Conservation (phyloP, 495 filamentous ascomycete species). For the Pseudoneurospora amorphoporcata region DNA sequence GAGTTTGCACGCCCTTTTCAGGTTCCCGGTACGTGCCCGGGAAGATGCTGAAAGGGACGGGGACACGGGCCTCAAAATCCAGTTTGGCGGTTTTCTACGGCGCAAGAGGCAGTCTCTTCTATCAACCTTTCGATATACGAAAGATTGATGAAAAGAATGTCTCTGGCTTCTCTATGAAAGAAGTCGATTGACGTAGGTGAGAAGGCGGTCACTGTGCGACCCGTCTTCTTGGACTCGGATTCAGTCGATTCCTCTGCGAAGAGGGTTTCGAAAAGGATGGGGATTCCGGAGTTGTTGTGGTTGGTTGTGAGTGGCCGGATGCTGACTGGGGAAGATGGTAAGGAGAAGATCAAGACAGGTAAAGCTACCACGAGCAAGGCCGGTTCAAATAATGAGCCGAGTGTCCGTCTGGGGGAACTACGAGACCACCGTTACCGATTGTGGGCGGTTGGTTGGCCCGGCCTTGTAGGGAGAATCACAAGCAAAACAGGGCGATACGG, state of each 20-base stretch:
- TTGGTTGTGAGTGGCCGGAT: slow-evolving; percentile 19
- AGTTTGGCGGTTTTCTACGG: slow-evolving; percentile 77
- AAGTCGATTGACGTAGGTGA: slow-evolving; percentile 33
- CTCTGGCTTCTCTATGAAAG: slow-evolving; percentile 57
- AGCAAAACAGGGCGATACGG: neutral
- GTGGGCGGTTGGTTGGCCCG: neutral
- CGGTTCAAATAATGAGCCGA: slow-evolving; percentile 25
- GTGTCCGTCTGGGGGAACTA: slow-evolving; percentile 1
- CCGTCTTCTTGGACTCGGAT: slow-evolving; percentile 26
- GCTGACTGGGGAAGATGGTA: slow-evolving; percentile 8
- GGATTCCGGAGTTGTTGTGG: slow-evolving; percentile 12
- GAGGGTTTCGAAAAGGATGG: slow-evolving; percentile 6
- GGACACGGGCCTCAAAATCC: slow-evolving; percentile 99
- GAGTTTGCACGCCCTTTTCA: slow-evolving; percentile 67
- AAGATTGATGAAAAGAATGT: slow-evolving; percentile 90
- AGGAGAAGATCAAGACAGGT: slow-evolving; percentile 19
- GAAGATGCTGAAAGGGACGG: slow-evolving; percentile 99
- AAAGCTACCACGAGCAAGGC: slow-evolving; percentile 18
- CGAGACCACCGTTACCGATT: neutral
- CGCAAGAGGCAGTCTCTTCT: slow-evolving; percentile 68
- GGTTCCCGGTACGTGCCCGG: slow-evolving; percentile 94
- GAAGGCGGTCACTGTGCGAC: slow-evolving; percentile 25
- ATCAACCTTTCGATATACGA: slow-evolving; percentile 88
- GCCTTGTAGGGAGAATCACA: neutral
- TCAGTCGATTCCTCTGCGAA: slow-evolving; percentile 15